Evolutionary conservation across 164 flowering plant genomes (phyloP), one percentile per base, ranked within the genome.

Genomic region (Protea cynaroides): DNA sequence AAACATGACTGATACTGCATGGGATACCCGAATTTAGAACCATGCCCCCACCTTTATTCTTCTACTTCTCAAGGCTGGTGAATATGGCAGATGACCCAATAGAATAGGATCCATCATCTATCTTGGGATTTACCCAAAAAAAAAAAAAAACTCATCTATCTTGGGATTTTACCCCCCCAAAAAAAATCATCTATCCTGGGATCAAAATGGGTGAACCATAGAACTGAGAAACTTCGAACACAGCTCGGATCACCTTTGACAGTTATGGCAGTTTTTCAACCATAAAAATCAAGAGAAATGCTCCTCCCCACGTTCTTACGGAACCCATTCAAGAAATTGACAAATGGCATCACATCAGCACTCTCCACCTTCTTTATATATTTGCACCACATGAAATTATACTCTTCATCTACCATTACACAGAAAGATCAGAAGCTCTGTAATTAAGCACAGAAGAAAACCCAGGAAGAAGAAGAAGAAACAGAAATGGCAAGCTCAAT

Each of bases 401-500:
- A 29, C 19, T 53, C 10, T 3, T 6, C n/a, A 15, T 15, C 3
- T 55, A 25, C 8, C 21, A 7, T 14, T 6, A 12, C 18, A n/a
- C 8, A 13, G 3, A 25, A 13, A 25, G 37, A 56, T 3, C 1
- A 25, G 17, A 56, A 25, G 15, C 4, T 50, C 19, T 3, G 9
- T n/a, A 9, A 37, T 7, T n/a, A 37, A 38, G 9, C 23, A 59
- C 17, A 12, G 17, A 59, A 38, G n/a, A 34, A 36, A 21, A 59
- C 14, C 15, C 19, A 21, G 19, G 22, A 29, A 58, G 43, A 4
- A 22, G 65, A 36, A 59, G 14, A 66, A 66, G 44, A 61, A 3
- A 29, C 66, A 66, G 44, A 61, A 3, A 29, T 69, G 75, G 69
- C 75, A n/a, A 75, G 50, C 67, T 34, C 68, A 38, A 17, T 53